Percentiles rank a stretch among this genome's conserved stretches.
Evolutionary conservation across 2,329 filamentous ascomycete species (phyloP).

Genomic region (Ophiostoma perfectum): DNA sequence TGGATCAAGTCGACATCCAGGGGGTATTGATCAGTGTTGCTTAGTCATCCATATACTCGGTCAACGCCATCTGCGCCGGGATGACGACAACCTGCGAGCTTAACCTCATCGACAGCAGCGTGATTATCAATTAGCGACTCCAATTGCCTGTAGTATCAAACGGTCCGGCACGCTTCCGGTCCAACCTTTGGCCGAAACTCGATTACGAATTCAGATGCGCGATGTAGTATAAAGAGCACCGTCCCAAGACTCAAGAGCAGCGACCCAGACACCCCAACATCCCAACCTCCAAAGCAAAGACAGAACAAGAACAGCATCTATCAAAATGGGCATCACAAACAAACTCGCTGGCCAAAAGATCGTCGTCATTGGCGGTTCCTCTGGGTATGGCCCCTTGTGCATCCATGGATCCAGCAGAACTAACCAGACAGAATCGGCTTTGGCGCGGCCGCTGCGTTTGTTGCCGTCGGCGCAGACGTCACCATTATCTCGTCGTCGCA

Average conservation of each 20-base stretch:
- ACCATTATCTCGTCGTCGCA: constrained; percentile 35
- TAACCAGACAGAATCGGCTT: constrained; percentile 32
- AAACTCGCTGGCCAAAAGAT: constrained; percentile 36
- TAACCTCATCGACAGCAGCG: background rate
- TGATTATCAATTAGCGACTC: background rate
- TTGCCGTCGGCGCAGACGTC: constrained; percentile 35
- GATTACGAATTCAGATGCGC: no score
- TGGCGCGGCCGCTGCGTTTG: constrained; percentile 35
- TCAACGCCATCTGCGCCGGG: background rate
- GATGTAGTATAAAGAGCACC: background rate
- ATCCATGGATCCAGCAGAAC: no score
- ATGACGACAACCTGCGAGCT: constrained; percentile 3
- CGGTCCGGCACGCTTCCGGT: no score
- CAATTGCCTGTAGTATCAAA: no score
- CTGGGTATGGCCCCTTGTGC: constrained; percentile 25
- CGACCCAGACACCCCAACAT: background rate
- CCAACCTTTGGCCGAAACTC: no score
- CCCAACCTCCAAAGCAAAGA: background rate
- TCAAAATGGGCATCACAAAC: constrained; percentile 28
- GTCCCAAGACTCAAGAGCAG: no score
- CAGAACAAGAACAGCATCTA: background rate
- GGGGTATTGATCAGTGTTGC: background rate
- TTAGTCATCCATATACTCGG: background rate
- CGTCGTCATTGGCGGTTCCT: constrained; percentile 36
- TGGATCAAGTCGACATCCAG: no score